A percentile compares a stretch with the other conserved stretches of the same genome.
These are phyloP conservation scores for Sporothrix protearum DNA, from an alignment of 2,329 filamentous ascomycete species.

Conservation along the genomic window DNA sequence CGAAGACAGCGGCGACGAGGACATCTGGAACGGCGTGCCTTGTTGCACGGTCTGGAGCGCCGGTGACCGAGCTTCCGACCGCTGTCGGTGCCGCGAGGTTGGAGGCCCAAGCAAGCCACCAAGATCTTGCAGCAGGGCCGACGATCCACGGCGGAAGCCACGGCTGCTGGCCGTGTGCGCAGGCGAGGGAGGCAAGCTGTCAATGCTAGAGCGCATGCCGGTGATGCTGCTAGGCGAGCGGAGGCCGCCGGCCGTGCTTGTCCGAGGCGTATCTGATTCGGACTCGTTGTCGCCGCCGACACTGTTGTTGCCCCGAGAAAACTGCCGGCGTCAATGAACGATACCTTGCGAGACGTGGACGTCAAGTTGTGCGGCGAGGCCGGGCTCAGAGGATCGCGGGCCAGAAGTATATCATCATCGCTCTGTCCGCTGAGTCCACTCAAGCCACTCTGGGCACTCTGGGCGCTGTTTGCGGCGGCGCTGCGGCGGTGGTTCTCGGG, in stretches of 20 bases:
- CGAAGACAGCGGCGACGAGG: constrained; percentile 1
- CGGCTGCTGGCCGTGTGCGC: constrained; percentile 42
- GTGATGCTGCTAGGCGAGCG: constrained; percentile 31
- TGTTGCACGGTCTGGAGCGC: constrained; percentile 44
- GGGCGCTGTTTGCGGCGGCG: constrained; percentile 32
- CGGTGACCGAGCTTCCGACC: not conserved
- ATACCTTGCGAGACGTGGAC: constrained; percentile 57
- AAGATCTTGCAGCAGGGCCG: constrained; percentile 57
- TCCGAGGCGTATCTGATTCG: constrained; percentile 34
- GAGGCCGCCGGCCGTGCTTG: constrained; percentile 38
- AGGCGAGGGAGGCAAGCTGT: constrained; percentile 41
- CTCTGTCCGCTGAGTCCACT: constrained; percentile 36
- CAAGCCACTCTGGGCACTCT: constrained; percentile 35
- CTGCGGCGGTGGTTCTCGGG: constrained; percentile 38
- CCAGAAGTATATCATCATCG: constrained; percentile 46
- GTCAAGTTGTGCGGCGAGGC: constrained; percentile 41
- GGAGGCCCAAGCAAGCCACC: constrained; percentile 50
- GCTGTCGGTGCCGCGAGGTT: constrained; percentile 14
- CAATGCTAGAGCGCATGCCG: constrained; percentile 35
- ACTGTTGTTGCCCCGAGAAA: constrained; percentile 67
- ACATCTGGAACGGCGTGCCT: constrained; percentile 15
- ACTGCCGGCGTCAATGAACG: constrained; percentile 83
- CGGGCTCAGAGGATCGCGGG: constrained; percentile 37
- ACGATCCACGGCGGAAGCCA: constrained; percentile 53
- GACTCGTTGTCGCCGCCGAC: constrained; percentile 46